Evolutionary conservation across 225 moss, liverwort and hornwort genomes (phyloP).

Genomic region (Takakia lepidozioides): DNA sequence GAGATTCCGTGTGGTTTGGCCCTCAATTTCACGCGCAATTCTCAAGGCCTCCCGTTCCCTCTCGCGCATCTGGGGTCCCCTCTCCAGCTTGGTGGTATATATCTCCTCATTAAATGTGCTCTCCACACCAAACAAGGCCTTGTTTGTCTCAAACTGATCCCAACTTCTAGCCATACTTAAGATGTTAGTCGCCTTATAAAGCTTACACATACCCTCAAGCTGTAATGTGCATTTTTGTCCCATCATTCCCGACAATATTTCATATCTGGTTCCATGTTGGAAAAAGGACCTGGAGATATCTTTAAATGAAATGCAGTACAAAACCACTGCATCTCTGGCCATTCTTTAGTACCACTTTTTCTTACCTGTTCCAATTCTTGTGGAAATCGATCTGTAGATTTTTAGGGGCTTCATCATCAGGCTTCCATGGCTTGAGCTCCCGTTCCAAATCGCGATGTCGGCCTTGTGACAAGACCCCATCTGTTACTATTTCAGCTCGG

Average conservation of each 20-base stretch:
- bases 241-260: too few species aligned
- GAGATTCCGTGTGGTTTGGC: slow-evolving; percentile 66
- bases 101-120: slow-evolving; percentile 90
- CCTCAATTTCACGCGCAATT: slow-evolving; percentile 85
- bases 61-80: slow-evolving; percentile 83
- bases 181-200: background rate
- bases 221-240: background rate
- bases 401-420: slow-evolving; percentile 60
- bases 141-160: slow-evolving; percentile 95
- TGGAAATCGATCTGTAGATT: too few species aligned
- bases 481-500: slow-evolving; percentile 63
- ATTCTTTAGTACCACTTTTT: too few species aligned
- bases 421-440: slow-evolving; percentile 85
- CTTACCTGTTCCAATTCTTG: too few species aligned
- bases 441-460: slow-evolving; percentile 72
- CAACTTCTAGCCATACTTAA: slow-evolving; percentile 42
- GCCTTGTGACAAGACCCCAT: slow-evolving; percentile 53
- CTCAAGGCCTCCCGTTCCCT: slow-evolving; percentile 78
- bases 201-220: background rate
- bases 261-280: too few species aligned
- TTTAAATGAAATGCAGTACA: too few species aligned
- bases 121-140: slow-evolving; percentile 85
- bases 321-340: too few species aligned
- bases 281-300: too few species aligned
- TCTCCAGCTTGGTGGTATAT: slow-evolving; percentile 83